Percentiles rank a stretch among this genome's conserved stretches.
Conservation (phyloP, 768 basidiomycete species). For the Pholiota conissans region DNA sequence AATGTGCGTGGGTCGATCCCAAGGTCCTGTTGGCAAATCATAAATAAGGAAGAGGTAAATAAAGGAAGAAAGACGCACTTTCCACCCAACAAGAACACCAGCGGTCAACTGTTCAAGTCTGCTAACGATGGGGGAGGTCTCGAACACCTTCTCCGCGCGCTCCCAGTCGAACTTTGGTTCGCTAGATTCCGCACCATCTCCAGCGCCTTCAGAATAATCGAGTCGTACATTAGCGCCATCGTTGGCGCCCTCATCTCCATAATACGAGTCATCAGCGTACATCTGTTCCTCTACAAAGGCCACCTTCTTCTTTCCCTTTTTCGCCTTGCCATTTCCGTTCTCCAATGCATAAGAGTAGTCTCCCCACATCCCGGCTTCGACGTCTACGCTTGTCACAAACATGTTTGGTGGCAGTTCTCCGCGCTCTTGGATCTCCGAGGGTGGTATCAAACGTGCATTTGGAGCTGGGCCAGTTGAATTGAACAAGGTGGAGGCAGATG, state of each 20-base stretch:
- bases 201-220: constrained; percentile 17
- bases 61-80: constrained; percentile 34
- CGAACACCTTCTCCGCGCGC: constrained; percentile 32
- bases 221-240: constrained; percentile 5
- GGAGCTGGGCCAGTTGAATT: neutral
- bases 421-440: constrained; percentile 54
- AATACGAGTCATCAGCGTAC: constrained; percentile 2
- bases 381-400: constrained; percentile 73
- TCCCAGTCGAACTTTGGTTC: constrained; percentile 35
- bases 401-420: constrained; percentile 57
- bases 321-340: constrained; percentile 27
- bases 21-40: constrained; percentile 42
- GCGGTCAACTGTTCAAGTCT: constrained; percentile 23
- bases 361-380: constrained; percentile 52
- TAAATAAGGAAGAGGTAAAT: neutral
- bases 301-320: constrained; percentile 27
- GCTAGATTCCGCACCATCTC: constrained; percentile 14
- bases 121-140: constrained; percentile 20
- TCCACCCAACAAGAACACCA: constrained; percentile 46
- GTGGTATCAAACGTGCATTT: constrained; percentile 48
- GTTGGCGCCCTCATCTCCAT: neutral
- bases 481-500: neutral
- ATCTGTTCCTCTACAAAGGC: constrained; percentile 10
- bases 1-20: constrained; percentile 58
- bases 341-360: constrained; percentile 2